Evolutionary conservation across 768 basidiomycete species (phyloP).

Genomic region (Wakefieldia striispora): DNA sequence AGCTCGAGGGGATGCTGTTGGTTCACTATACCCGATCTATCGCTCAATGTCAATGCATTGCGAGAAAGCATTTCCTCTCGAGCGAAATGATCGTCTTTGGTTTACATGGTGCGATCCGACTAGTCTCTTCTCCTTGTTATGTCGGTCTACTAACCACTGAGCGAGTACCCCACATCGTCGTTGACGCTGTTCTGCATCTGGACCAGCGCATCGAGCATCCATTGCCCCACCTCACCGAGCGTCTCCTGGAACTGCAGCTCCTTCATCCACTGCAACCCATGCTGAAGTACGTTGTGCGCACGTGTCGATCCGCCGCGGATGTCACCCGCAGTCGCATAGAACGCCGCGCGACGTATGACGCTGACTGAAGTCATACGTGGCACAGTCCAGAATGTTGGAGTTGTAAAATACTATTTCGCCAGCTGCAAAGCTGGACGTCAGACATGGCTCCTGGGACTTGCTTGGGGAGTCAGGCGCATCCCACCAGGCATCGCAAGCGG

Average conservation of each 20-base stretch:
- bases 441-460: too few relatives aligned
- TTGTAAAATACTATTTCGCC: conserved; percentile 82
- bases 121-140: background rate
- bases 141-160: conserved; percentile 29
- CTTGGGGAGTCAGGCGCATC: too few relatives aligned
- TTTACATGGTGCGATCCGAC: background rate
- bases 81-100: too few relatives aligned
- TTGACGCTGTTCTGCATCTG: conserved; percentile 45
- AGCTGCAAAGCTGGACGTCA: conserved; percentile 34
- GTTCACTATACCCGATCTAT: conserved; percentile 14
- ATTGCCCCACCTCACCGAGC: conserved; percentile 31
- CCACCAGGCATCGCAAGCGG: conserved; percentile 73
- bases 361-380: conserved; percentile 49
- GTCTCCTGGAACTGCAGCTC: conserved; percentile 44
- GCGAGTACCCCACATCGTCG: conserved; percentile 52
- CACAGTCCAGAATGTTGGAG: conserved; percentile 75
- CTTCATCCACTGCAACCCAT: conserved; percentile 71
- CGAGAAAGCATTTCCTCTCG: background rate
- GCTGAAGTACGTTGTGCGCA: conserved; percentile 74
- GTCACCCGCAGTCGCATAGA: conserved; percentile 70
- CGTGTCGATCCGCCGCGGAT: conserved; percentile 57
- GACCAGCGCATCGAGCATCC: conserved; percentile 61
- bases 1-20: background rate
- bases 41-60: background rate
- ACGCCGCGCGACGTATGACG: conserved; percentile 61